These are phyloP conservation scores for Brettanomyces sp. DNA, from an alignment of 805 yeast genomes.

Conservation along the genomic window DNA sequence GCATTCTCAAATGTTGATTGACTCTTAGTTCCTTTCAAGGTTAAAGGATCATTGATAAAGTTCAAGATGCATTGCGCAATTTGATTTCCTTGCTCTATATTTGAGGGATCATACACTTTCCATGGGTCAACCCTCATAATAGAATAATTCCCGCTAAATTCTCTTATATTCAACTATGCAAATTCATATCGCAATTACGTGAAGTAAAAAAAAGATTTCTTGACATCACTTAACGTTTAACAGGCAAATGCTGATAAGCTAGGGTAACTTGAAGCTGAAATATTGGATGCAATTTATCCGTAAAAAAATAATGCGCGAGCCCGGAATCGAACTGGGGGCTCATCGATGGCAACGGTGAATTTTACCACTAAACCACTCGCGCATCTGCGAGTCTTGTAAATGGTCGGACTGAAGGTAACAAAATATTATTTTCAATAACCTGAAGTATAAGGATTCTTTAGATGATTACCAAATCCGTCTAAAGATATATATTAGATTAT, in stretches of 20 bases:
- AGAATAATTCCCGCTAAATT: too few species aligned
- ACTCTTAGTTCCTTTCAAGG: neutral
- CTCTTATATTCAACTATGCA: too few species aligned
- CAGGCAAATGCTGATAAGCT: too few species aligned
- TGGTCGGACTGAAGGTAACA: too few species aligned
- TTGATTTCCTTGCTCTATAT: neutral
- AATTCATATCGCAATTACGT: too few species aligned
- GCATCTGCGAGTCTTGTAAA: slow-evolving; percentile 1
- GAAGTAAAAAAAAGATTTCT: too few species aligned
- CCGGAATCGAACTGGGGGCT: slow-evolving; percentile 22
- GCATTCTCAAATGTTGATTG: slow-evolving; percentile 4
- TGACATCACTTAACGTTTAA: too few species aligned
- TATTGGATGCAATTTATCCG: neutral
- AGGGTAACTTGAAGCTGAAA: too few species aligned
- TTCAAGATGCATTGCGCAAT: slow-evolving; percentile 2
- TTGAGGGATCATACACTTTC: slow-evolving; percentile 3
- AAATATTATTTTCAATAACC: too few species aligned
- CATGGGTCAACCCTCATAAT: neutral
- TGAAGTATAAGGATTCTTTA: too few species aligned
- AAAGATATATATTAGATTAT: too few species aligned
- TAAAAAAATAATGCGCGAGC: slow-evolving; percentile 11
- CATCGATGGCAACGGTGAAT: slow-evolving; percentile 20
- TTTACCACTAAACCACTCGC: slow-evolving; percentile 21
- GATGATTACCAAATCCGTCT: too few species aligned
- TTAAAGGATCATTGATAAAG: neutral